These are phyloP conservation scores for Erodium trifolium DNA, from an alignment of 441 rosid genomes.

Conservation along the genomic window DNA sequence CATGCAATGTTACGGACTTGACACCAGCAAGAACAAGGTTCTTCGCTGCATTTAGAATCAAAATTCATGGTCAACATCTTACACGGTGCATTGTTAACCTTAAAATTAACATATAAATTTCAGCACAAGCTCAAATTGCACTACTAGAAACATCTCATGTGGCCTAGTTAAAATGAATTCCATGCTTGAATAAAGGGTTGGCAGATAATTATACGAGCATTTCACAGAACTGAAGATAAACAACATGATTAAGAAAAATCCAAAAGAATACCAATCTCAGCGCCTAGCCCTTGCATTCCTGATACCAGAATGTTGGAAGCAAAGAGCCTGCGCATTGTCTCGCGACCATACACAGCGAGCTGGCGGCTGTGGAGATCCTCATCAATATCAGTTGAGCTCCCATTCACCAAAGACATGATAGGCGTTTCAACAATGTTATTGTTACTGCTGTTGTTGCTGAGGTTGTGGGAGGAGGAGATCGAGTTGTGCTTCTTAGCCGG, in stretches of 20 bases:
- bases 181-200: neutral
- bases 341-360: constrained; percentile 92
- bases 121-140: neutral
- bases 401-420: constrained; percentile 62
- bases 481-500: constrained; percentile 41
- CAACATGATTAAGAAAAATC: neutral
- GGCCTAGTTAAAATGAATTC: too few species aligned
- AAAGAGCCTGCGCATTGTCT: constrained; percentile 81
- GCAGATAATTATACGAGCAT: neutral
- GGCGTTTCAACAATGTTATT: constrained; percentile 18
- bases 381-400: constrained; percentile 60
- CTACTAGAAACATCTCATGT: too few species aligned
- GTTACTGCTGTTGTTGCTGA: constrained; percentile 17
- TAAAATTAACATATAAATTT: neutral
- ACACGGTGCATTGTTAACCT: neutral
- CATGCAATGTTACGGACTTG: constrained; percentile 83
- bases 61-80: neutral
- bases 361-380: constrained; percentile 94
- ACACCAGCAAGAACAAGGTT: constrained; percentile 86
- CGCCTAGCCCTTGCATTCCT: constrained; percentile 84
- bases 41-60: constrained; percentile 47
- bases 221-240: neutral
- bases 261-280: constrained; percentile 57
- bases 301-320: constrained; percentile 74
- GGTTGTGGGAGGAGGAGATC: constrained; percentile 19